These are phyloP conservation scores for Wickerhamomyces sp. DNA, from an alignment of 1,139 yeast species.

Conservation along the genomic window DNA sequence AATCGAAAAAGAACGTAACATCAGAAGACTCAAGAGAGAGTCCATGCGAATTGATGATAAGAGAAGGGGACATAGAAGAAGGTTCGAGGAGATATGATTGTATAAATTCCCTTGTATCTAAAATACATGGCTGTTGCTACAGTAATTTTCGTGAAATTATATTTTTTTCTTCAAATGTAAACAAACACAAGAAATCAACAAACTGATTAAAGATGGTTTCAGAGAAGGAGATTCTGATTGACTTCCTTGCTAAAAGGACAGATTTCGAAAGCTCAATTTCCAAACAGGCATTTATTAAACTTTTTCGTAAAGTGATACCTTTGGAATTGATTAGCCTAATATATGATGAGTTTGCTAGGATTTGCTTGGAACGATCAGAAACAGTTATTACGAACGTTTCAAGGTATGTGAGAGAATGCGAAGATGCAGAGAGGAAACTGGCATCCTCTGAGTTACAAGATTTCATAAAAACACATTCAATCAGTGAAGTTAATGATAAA, in stretches of 20 bases:
- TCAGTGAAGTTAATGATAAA: conserved; percentile 4
- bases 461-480: neutral
- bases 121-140: too few species aligned
- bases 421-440: neutral
- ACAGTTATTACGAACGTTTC: conserved; percentile 3
- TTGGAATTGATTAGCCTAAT: conserved; percentile 2
- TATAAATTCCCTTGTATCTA: too few species aligned
- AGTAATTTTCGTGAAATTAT: too few species aligned
- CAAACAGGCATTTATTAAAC: conserved; percentile 6
- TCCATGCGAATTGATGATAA: conserved; percentile 61
- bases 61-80: conserved; percentile 48
- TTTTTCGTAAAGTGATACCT: conserved; percentile 15
- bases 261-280: conserved; percentile 7
- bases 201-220: conserved; percentile 11
- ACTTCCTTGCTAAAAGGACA: conserved; percentile 16
- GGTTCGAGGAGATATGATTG: conserved; percentile 42
- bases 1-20: conserved; percentile 88
- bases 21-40: conserved; percentile 90
- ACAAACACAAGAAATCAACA: neutral
- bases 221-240: conserved; percentile 13
- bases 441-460: neutral
- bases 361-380: neutral
- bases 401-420: conserved; percentile 1
- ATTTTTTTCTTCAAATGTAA: too few species aligned
- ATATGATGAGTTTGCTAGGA: conserved; percentile 5